Conservation (phyloP, 495 filamentous ascomycete species). For the Articulospora tetracladia region DNA sequence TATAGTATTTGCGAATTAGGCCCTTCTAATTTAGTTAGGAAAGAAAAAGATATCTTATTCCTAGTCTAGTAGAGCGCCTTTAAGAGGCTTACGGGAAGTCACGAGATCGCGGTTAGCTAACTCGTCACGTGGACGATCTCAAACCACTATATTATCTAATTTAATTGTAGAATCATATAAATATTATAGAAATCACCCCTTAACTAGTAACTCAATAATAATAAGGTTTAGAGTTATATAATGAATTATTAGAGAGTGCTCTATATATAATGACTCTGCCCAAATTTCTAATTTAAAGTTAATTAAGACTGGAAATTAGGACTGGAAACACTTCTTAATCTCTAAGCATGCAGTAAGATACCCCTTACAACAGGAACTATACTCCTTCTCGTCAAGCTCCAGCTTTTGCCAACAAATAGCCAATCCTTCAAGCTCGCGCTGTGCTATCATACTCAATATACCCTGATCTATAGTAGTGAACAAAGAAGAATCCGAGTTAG, state of each 20-base stretch:
- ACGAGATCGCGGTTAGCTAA: too few species aligned
- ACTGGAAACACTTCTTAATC: conserved; percentile 14
- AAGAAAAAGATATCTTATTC: too few species aligned
- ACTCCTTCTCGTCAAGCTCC: conserved; percentile 1
- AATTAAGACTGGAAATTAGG: not conserved
- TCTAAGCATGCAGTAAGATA: conserved; percentile 7
- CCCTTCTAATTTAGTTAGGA: too few species aligned
- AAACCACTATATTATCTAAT: too few species aligned
- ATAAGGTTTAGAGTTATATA: not conserved
- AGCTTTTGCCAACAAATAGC: conserved; percentile 7
- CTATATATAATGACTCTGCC: not conserved
- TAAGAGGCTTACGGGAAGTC: too few species aligned
- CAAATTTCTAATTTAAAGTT: not conserved
- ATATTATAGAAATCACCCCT: not conserved
- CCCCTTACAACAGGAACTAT: conserved; percentile 7
- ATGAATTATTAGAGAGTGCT: not conserved
- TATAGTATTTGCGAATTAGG: too few species aligned
- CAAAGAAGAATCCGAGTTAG: not conserved
- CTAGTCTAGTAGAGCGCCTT: too few species aligned
- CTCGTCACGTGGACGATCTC: too few species aligned
- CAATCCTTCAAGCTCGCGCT: conserved; percentile 14
- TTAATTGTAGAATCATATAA: too few species aligned
- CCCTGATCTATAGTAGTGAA: conserved; percentile 5
- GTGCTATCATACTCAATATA: conserved; percentile 2
- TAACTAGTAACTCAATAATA: not conserved